Evolutionary conservation across 495 filamentous ascomycete genomes (phyloP).

Genomic region (Trichocladium uniseriatum): DNA sequence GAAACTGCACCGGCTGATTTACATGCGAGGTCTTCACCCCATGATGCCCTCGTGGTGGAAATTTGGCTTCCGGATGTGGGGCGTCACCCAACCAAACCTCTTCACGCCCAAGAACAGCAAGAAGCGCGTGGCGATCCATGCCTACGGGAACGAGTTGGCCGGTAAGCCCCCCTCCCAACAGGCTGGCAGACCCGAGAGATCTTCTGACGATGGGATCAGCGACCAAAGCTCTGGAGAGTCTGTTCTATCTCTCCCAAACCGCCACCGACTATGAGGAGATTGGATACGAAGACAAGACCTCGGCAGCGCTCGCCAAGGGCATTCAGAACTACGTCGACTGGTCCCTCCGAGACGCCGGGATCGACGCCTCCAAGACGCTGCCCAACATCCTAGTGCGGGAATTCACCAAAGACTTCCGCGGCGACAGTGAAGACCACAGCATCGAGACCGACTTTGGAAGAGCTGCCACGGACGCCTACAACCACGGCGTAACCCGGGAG

Average conservation of each 20-base stretch:
- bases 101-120: constrained; percentile 17
- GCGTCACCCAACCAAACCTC: constrained; percentile 17
- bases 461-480: no score
- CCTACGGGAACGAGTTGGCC: constrained; percentile 17
- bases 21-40: constrained; percentile 24
- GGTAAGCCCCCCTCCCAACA: constrained; percentile 11
- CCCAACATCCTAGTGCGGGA: constrained; percentile 14
- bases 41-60: constrained; percentile 27
- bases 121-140: constrained; percentile 21
- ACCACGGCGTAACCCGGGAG: no score
- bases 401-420: constrained; percentile 11
- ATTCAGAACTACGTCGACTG: constrained; percentile 21
- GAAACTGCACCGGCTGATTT: constrained; percentile 23
- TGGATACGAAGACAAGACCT: constrained; percentile 12
- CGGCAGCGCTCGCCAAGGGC: constrained; percentile 12
- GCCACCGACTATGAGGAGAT: constrained; percentile 24
- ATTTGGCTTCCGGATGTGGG: constrained; percentile 25
- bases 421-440: not conserved
- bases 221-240: constrained; percentile 21
- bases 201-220: constrained; percentile 13
- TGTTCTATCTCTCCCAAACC: constrained; percentile 24
- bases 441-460: constrained; percentile 2
- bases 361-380: constrained; percentile 6
- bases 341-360: constrained; percentile 17
- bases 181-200: no score